A percentile compares a stretch with the other conserved stretches of the same genome.
Conservation (phyloP, 208 protist species). For the Zelonia costaricensis region DNA sequence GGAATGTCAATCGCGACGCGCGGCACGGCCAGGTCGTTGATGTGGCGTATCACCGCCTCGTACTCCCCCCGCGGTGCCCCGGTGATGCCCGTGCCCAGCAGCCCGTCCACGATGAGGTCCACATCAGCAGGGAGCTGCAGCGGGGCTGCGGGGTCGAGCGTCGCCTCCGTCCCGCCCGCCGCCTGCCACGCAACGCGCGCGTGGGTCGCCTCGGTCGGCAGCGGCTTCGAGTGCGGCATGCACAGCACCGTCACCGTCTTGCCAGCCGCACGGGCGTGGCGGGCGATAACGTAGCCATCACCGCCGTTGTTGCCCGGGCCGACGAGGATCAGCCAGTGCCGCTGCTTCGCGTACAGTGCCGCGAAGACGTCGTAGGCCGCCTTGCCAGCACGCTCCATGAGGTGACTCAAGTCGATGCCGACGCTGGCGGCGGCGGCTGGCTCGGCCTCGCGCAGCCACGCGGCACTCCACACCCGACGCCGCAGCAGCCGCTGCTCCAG, state of each 20-base stretch:
- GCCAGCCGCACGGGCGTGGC: conserved; percentile 37
- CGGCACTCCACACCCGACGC: conserved; percentile 56
- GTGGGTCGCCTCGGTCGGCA: conserved; percentile 58
- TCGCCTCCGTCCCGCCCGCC: conserved; percentile 25
- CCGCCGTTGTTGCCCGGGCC: conserved; percentile 89
- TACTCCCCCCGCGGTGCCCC: conserved; percentile 66
- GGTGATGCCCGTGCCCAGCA: conserved; percentile 76
- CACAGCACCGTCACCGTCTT: conserved; percentile 58
- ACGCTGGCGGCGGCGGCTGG: conserved; percentile 51
- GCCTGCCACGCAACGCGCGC: conserved; percentile 47
- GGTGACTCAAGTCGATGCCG: conserved; percentile 49
- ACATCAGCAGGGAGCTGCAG: conserved; percentile 31
- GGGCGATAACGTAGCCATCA: conserved; percentile 83
- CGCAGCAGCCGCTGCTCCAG: conserved; percentile 21
- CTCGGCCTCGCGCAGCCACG: conserved; percentile 74
- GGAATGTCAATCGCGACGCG: conserved; percentile 86
- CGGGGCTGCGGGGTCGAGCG: conserved; percentile 5
- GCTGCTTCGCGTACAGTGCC: conserved; percentile 32
- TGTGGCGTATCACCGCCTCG: conserved; percentile 47
- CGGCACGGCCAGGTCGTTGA: conserved; percentile 54
- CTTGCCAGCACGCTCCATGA: conserved; percentile 72
- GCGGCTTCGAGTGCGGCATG: conserved; percentile 48
- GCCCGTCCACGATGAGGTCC: conserved; percentile 79
- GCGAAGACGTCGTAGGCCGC: conserved; percentile 57
- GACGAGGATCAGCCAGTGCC: conserved; percentile 73